Evolutionary conservation across 106 monocot species (phyloP).

Genomic region (Alisma plantagoaquatica): DNA sequence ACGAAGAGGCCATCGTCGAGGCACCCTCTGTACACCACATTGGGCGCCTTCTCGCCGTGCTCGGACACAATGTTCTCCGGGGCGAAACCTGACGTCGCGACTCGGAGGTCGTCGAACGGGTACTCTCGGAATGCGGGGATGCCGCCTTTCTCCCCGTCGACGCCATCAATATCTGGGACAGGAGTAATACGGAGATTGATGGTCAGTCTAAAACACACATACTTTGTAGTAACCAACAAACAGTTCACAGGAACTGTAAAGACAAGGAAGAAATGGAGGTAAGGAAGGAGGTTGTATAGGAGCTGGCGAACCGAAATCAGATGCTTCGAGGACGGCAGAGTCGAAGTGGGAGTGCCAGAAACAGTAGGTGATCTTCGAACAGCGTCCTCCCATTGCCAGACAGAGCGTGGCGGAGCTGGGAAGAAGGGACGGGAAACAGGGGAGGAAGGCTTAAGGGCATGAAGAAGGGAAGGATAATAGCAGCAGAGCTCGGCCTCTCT

Average conservation of each 20-base stretch:
- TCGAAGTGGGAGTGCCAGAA: constrained; percentile 9
- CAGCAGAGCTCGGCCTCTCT: too few relatives aligned
- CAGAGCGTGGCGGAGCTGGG: too few relatives aligned
- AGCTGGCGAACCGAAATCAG: neutral
- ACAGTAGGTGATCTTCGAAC: constrained; percentile 9
- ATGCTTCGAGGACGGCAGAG: constrained; percentile 4
- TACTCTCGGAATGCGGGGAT: constrained; percentile 51
- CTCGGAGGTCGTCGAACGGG: constrained; percentile 62
- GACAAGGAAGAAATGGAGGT: too few relatives aligned
- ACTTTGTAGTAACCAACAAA: neutral
- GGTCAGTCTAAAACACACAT: neutral
- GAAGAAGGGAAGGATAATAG: too few relatives aligned
- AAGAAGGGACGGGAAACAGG: too few relatives aligned
- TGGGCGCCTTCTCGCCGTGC: constrained; percentile 97
- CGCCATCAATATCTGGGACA: too few relatives aligned
- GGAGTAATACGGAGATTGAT: neutral
- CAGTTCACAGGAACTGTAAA: neutral
- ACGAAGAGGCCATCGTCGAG: constrained; percentile 34
- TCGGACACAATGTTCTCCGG: constrained; percentile 77
- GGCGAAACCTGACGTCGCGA: constrained; percentile 67
- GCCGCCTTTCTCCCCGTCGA: constrained; percentile 9
- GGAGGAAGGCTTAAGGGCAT: too few relatives aligned
- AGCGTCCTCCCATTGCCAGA: constrained; percentile 11
- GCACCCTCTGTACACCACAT: constrained; percentile 69
- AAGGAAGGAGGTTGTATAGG: neutral